Evolutionary conservation across 805 yeast genomes (phyloP), one percentile per base, ranked within the genome.

Genomic region (Cyberlindnera mississippiensis): DNA sequence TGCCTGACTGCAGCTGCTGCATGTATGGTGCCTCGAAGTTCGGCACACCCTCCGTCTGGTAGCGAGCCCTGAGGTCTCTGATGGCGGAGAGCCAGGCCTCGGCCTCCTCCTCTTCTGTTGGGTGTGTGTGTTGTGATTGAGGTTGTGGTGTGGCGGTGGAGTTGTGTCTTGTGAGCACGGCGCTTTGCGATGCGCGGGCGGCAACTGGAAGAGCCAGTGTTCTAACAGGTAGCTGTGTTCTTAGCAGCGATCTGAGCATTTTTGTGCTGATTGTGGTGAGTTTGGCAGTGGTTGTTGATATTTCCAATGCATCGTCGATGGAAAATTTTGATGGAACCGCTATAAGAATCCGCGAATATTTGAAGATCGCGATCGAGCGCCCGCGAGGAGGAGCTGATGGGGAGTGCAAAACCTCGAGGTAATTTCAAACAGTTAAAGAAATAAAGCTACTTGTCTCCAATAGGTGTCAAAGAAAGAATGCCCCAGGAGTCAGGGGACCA

Each of bases 51-150:
- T 65, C 40, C 60, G 66, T 20, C 39, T 44, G 49, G 56, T 68
- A 54, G 18, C 52, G 53, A 13, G 45, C 35, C 44, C 73, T 62
- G 16, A 55, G 40, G 28, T 66, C 61, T 40, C 65, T 61, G 28
- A 74, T 66, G 17, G 77, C 73, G 1, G 41, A 45, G 37, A 73
- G 56, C 79, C 79, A 74, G 40, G 69, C 68, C 44, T 73, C 74
- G 7, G 57, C 57, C 20, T 50, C 55, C 26, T 52, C 56, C 8
- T 50, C 47, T 11, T 43, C 49, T 34, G 45, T 32, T 16, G 37
- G 38, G 29, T 41, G 39, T 26, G 32, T 37, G 4, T 41, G 14
- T 11, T 32, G 18, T n/a, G n/a, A n/a, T 13, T 32, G 27, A 22
- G 35, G 19, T 20, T 33, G 29, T 17, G 36, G 13, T 33, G 33